These are phyloP conservation scores for Brassica hybrid DNA, from an alignment of 441 rosid species.

Conservation along the genomic window DNA sequence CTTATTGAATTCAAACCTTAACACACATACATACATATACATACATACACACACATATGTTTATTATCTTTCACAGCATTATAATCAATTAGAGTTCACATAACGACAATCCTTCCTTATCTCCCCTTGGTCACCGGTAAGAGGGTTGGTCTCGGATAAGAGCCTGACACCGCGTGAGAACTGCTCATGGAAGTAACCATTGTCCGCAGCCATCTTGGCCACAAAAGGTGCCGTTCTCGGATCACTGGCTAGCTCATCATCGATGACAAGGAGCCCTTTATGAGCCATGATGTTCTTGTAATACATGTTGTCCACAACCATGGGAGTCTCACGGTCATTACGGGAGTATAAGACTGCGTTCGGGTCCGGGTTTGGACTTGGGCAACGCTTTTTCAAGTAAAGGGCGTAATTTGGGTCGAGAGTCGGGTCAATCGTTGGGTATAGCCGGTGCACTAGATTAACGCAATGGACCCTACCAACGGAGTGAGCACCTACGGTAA, in stretches of 20 bases:
- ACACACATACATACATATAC: not conserved
- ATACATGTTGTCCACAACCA: conserved; percentile 79
- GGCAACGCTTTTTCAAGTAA: conserved; percentile 73
- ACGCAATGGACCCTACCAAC: conserved; percentile 87
- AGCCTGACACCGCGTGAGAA: conserved; percentile 62
- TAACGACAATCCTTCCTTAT: conserved; percentile 81
- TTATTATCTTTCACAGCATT: conserved; percentile 19
- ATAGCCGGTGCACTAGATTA: conserved; percentile 73
- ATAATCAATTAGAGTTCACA: conserved; percentile 45
- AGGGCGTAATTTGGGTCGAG: conserved; percentile 63
- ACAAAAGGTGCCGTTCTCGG: conserved; percentile 66
- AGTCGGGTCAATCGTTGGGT: conserved; percentile 74
- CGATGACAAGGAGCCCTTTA: conserved; percentile 67
- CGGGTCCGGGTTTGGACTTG: conserved; percentile 62
- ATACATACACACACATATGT: not conserved
- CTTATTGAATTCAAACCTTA: conserved; percentile 36
- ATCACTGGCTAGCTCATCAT: conserved; percentile 70
- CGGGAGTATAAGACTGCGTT: conserved; percentile 62
- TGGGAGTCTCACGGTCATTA: conserved; percentile 79
- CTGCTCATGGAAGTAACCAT: conserved; percentile 69
- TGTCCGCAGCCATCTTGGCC: conserved; percentile 74
- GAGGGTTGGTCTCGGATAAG: conserved; percentile 79
- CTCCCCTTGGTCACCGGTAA: conserved; percentile 70
- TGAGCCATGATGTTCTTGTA: conserved; percentile 64
- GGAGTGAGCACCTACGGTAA: conserved; percentile 67